These are phyloP conservation scores for Coemansia sp. DNA, from an alignment of 192 early-diverging fungal species.

Conservation along the genomic window DNA sequence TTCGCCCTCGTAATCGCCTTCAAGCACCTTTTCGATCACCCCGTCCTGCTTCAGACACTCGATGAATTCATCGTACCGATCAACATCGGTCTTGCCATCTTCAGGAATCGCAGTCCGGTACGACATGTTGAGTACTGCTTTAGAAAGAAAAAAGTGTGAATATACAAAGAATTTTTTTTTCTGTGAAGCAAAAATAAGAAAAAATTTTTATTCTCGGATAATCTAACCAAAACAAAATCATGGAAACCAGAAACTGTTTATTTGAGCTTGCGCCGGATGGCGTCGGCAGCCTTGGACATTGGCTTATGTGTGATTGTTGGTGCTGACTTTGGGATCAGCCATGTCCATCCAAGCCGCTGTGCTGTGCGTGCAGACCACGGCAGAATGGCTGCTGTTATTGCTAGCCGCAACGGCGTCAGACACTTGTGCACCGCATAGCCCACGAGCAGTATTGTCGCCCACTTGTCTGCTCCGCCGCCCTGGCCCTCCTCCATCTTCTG, in stretches of 20 bases:
- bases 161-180: constrained; percentile 3
- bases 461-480: constrained; percentile 45
- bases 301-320: constrained; percentile 41
- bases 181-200: constrained; percentile 2
- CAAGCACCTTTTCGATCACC: constrained; percentile 45
- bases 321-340: constrained; percentile 52
- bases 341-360: constrained; percentile 48
- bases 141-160: constrained; percentile 8
- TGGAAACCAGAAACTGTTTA: constrained; percentile 4
- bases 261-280: constrained; percentile 50
- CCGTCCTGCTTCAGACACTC: constrained; percentile 38
- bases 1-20: constrained; percentile 49
- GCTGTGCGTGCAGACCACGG: constrained; percentile 52
- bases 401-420: constrained; percentile 49
- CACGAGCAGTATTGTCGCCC: constrained; percentile 53
- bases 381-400: constrained; percentile 42
- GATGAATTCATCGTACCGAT: constrained; percentile 52
- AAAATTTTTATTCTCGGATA: constrained; percentile 1
- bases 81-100: constrained; percentile 52
- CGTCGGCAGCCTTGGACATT: constrained; percentile 30
- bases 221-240: not conserved
- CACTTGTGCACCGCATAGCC: constrained; percentile 54
- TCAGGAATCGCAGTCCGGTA: constrained; percentile 34
- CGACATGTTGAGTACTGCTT: constrained; percentile 28
- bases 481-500: constrained; percentile 47